Percentiles rank a stretch among this genome's conserved stretches.
phyloP scores from a whole-genome alignment of 139 green algal species.

The Micractinium conductrix region DNA sequence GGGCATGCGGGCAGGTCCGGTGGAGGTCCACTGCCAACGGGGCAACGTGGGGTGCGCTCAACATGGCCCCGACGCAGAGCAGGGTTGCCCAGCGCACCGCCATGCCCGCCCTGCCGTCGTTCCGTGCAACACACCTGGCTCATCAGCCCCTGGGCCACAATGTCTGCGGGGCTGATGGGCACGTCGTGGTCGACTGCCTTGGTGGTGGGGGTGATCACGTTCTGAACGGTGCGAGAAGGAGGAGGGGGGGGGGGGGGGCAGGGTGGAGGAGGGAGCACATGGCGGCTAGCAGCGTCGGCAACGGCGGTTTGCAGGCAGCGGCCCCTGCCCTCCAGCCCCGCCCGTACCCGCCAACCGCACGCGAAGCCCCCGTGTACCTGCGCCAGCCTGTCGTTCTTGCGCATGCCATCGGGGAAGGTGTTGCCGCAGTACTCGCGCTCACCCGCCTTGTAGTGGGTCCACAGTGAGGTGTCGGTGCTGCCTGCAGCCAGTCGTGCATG shows the following conservation, averaged over 20 bases:
- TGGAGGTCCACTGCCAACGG: too few species aligned
- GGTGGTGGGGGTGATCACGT: slow-evolving; percentile 97
- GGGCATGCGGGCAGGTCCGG: too few species aligned
- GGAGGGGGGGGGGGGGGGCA: neutral
- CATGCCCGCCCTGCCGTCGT: neutral
- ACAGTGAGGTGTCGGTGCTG: slow-evolving; percentile 96
- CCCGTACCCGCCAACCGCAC: too few species aligned
- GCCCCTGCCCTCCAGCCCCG: too few species aligned
- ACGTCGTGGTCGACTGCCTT: slow-evolving; percentile 93
- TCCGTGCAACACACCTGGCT: neutral
- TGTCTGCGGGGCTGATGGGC: slow-evolving; percentile 85
- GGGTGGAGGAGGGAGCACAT: neutral
- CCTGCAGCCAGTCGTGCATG: slow-evolving; percentile 72
- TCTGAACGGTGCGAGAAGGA: too few species aligned
- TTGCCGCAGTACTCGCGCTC: slow-evolving; percentile 96
- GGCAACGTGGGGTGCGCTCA: too few species aligned
- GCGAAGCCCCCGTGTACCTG: too few species aligned
- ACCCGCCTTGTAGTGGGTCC: slow-evolving; percentile 95
- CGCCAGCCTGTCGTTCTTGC: slow-evolving; percentile 88
- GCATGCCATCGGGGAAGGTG: slow-evolving; percentile 91
- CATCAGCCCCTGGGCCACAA: slow-evolving; percentile 53
- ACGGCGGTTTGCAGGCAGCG: too few species aligned
- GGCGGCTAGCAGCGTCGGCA: too few species aligned
- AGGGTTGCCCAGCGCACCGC: too few species aligned
- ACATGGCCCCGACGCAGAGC: too few species aligned